Evolutionary conservation across 768 basidiomycete species (phyloP).

Genomic region (Multifurca ochricompacta): DNA sequence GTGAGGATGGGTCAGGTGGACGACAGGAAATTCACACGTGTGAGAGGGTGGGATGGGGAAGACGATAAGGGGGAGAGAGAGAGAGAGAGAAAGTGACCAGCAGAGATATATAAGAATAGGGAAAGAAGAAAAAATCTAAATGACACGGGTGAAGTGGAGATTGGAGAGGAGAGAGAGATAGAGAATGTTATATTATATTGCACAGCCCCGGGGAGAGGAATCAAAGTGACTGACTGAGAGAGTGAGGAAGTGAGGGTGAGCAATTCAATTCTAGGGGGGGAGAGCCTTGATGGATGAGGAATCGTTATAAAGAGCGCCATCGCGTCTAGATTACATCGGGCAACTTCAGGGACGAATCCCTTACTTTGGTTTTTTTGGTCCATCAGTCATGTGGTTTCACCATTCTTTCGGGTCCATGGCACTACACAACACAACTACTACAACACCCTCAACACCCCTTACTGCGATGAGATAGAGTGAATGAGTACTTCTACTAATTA

Average conservation of each 20-base stretch:
- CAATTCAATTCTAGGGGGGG: too few relatives aligned
- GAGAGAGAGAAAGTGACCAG: not conserved
- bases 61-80: not conserved
- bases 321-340: slow-evolving; percentile 1
- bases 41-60: not conserved
- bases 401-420: not conserved
- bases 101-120: not conserved
- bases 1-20: not conserved
- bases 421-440: too few relatives aligned
- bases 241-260: too few relatives aligned
- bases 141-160: too few relatives aligned
- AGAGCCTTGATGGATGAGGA: not conserved
- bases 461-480: too few relatives aligned
- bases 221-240: too few relatives aligned
- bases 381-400: slow-evolving; percentile 2
- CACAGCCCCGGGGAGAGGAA: too few relatives aligned
- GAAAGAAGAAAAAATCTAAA: too few relatives aligned
- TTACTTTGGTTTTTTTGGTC: not conserved
- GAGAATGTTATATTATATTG: too few relatives aligned
- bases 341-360: not conserved
- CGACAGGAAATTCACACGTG: not conserved
- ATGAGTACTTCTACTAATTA: too few relatives aligned
- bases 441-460: too few relatives aligned
- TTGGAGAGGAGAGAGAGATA: too few relatives aligned
- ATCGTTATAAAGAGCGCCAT: not conserved